Evolutionary conservation across 345 rosid species (phyloP).

Genomic region (Eucalyptus melliodora): DNA sequence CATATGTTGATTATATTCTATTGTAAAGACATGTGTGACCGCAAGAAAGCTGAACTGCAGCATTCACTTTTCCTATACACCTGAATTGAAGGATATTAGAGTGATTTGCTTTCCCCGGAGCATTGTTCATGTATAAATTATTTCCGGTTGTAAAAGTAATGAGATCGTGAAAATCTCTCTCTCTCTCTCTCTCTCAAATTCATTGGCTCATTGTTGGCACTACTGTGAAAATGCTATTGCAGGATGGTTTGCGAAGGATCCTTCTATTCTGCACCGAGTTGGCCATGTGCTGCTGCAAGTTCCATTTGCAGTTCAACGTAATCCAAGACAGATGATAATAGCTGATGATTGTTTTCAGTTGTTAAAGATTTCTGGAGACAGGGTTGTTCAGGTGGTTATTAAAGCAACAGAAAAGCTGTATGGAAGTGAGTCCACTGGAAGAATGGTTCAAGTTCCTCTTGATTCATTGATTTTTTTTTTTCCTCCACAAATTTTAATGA

Average conservation of each 20-base stretch:
- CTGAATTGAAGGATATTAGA: background rate
- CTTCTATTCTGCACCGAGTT: conserved; percentile 58
- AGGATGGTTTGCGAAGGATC: conserved; percentile 97
- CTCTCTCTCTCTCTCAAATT: background rate
- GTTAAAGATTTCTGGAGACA: conserved; percentile 55
- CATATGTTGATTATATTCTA: background rate
- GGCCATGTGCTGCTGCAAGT: conserved; percentile 88
- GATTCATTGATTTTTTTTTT: background rate
- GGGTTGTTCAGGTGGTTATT: conserved; percentile 53
- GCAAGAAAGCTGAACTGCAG: background rate
- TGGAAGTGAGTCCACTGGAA: conserved; percentile 59
- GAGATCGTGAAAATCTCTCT: background rate
- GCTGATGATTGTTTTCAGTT: conserved; percentile 92
- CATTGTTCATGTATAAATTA: background rate
- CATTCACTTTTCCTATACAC: background rate
- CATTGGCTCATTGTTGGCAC: background rate
- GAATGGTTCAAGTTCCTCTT: background rate
- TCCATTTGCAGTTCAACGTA: conserved; percentile 69
- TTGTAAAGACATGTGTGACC: background rate
- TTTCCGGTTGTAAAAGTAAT: background rate
- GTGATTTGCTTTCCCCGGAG: background rate
- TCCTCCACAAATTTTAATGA: background rate
- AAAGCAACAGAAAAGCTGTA: conserved; percentile 78
- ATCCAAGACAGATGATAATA: conserved; percentile 75
- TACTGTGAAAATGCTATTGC: conserved; percentile 6